phyloP scores from a whole-genome alignment of 1,284 basidiomycete species.

The Hypsizygus ulmarius region DNA sequence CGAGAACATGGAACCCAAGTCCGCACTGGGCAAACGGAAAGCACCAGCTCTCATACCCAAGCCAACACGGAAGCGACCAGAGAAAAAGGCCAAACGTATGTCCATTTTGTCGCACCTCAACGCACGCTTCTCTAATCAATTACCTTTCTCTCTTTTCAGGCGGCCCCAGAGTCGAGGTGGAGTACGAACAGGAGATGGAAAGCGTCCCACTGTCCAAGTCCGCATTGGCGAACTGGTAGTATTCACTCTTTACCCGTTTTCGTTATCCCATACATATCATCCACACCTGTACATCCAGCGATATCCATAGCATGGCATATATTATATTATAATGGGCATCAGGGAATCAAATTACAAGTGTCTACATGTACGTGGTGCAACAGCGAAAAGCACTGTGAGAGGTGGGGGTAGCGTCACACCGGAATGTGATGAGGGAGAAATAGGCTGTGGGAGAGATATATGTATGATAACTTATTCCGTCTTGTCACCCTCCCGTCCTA shows the following conservation, averaged over 20 bases:
- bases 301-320: too few relatives aligned
- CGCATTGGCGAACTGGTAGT: constrained; percentile 59
- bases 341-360: background rate
- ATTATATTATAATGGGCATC: constrained; percentile 1
- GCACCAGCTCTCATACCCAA: constrained; percentile 39
- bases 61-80: constrained; percentile 47
- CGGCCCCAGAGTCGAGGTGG: constrained; percentile 86
- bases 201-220: constrained; percentile 59
- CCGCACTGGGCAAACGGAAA: constrained; percentile 69
- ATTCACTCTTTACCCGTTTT: constrained; percentile 5
- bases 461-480: constrained; percentile 13
- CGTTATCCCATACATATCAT: constrained; percentile 3
- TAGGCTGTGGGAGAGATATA: background rate
- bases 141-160: constrained; percentile 37
- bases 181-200: constrained; percentile 92
- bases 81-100: constrained; percentile 60
- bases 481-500: constrained; percentile 11
- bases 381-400: background rate
- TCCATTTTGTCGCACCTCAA: constrained; percentile 16
- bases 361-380: background rate
- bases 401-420: background rate
- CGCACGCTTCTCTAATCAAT: background rate
- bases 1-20: constrained; percentile 38
- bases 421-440: background rate
- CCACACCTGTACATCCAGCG: background rate